A percentile compares a stretch with the other conserved stretches of the same genome.
These are phyloP conservation scores for Saccharomyces jurei DNA, from an alignment of 805 yeast genomes.

Conservation along the genomic window DNA sequence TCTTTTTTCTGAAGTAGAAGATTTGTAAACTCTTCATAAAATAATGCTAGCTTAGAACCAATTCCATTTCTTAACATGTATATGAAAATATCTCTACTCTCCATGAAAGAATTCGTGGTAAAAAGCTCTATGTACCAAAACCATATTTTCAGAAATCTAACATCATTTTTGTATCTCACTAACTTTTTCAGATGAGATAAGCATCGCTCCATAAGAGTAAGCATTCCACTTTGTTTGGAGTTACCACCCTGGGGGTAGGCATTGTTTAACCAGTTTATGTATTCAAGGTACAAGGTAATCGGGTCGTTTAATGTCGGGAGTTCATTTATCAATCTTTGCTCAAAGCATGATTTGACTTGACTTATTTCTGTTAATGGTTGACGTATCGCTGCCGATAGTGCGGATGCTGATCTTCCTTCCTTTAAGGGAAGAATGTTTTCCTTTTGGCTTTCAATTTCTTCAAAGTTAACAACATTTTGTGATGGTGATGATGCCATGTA, in stretches of 20 bases:
- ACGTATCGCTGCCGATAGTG: neutral
- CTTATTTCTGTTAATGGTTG: neutral
- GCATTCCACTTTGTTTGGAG: slow-evolving; percentile 54
- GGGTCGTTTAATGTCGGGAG: slow-evolving; percentile 76
- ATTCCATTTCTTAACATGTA: slow-evolving; percentile 66
- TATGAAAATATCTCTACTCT: slow-evolving; percentile 62
- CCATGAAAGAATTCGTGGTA: slow-evolving; percentile 40
- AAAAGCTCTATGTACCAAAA: slow-evolving; percentile 52
- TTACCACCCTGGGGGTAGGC: slow-evolving; percentile 56
- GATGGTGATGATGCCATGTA: neutral
- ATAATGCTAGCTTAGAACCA: slow-evolving; percentile 58
- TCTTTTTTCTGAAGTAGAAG: slow-evolving; percentile 11
- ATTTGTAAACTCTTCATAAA: slow-evolving; percentile 72
- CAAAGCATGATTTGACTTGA: slow-evolving; percentile 23
- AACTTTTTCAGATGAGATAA: slow-evolving; percentile 60
- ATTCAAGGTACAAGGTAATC: slow-evolving; percentile 63
- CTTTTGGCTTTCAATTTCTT: slow-evolving; percentile 52
- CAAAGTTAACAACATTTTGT: slow-evolving; percentile 30
- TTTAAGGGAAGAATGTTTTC: slow-evolving; percentile 64
- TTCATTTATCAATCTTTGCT: slow-evolving; percentile 36
- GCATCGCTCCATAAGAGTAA: slow-evolving; percentile 58
- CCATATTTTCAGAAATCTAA: slow-evolving; percentile 77
- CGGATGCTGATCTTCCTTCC: slow-evolving; percentile 58
- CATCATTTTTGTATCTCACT: slow-evolving; percentile 67
- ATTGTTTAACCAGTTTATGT: slow-evolving; percentile 62